Evolutionary conservation across 2,329 filamentous ascomycete genomes (phyloP).

Genomic region (Pseudocercospora cruenta): DNA sequence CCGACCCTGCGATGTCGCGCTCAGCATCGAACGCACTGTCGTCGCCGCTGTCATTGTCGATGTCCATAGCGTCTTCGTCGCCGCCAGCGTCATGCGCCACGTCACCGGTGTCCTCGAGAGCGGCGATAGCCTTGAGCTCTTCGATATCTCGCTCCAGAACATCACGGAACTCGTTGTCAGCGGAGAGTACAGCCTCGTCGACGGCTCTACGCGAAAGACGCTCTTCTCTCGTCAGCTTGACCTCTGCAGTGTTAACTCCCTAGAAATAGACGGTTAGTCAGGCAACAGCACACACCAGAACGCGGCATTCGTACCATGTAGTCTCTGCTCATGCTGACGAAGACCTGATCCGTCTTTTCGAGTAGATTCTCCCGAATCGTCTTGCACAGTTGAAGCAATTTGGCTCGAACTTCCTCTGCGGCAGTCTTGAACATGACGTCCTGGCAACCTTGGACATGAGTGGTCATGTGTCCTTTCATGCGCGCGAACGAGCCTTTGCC

Average conservation of each 20-base stretch:
- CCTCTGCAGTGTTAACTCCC: constrained; percentile 27
- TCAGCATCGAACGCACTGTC: constrained; percentile 12
- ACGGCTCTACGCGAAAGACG: constrained; percentile 24
- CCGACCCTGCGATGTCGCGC: neutral
- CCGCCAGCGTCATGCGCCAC: neutral
- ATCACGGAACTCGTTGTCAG: constrained; percentile 24
- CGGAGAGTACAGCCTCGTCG: constrained; percentile 24
- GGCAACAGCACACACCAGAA: neutral
- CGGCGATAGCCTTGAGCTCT: constrained; percentile 18
- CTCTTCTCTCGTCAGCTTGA: constrained; percentile 28
- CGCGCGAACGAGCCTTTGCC: constrained; percentile 53
- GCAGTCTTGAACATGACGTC: constrained; percentile 56
- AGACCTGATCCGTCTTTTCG: constrained; percentile 52
- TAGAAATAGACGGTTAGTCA: constrained; percentile 33
- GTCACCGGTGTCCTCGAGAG: neutral
- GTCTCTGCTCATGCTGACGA: constrained; percentile 40
- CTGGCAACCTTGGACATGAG: constrained; percentile 48
- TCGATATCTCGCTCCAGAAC: constrained; percentile 26
- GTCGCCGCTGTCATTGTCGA: constrained; percentile 2
- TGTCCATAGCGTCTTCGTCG: constrained; percentile 15
- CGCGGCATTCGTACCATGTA: constrained; percentile 32
- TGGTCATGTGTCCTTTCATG: constrained; percentile 57
- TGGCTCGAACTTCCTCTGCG: constrained; percentile 45
- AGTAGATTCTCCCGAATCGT: constrained; percentile 49
- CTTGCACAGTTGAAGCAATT: constrained; percentile 48